phyloP scores from a whole-genome alignment of 2,329 filamentous ascomycete species.

The Fusarium staphyleae region DNA sequence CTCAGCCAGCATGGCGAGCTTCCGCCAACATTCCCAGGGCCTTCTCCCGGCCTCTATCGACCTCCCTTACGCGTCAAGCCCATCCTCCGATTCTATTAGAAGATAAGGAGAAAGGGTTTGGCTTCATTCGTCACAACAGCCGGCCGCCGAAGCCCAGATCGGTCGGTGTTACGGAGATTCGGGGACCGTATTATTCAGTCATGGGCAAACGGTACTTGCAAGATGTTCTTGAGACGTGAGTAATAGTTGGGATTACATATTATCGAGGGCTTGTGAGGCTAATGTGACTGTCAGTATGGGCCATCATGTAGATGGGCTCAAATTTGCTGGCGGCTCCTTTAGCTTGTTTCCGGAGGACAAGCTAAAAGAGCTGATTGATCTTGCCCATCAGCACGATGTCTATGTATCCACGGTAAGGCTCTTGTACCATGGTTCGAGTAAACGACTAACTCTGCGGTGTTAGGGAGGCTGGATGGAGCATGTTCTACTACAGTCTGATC shows the following conservation, averaged over 20 bases:
- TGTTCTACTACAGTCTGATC: conserved; percentile 42
- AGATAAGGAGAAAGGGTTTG: conserved; percentile 2
- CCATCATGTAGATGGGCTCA: conserved; percentile 61
- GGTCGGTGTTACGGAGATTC: conserved; percentile 61
- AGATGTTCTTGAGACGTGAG: conserved; percentile 60
- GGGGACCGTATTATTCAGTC: conserved; percentile 62
- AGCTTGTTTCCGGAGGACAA: conserved; percentile 3
- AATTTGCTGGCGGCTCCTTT: conserved; percentile 56
- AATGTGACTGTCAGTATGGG: conserved; percentile 52
- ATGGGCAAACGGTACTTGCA: conserved; percentile 61
- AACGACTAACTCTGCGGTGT: neutral
- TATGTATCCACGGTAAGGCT: conserved; percentile 19
- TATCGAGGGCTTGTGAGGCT: neutral
- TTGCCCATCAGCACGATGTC: conserved; percentile 14
- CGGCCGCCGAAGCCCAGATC: conserved; percentile 56
- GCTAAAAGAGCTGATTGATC: conserved; percentile 9
- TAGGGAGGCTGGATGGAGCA: conserved; percentile 22
- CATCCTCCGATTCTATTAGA: neutral
- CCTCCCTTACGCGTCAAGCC: neutral
- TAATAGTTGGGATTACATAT: neutral
- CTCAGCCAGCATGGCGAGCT: neutral
- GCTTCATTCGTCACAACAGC: conserved; percentile 57
- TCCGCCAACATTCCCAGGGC: neutral
- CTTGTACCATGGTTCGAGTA: accelerated
- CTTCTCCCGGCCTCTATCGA: neutral